A percentile compares a stretch with the other conserved stretches of the same genome.
These are phyloP conservation scores for Pleurotus djamor DNA, from an alignment of 768 basidiomycete species.

Conservation along the genomic window DNA sequence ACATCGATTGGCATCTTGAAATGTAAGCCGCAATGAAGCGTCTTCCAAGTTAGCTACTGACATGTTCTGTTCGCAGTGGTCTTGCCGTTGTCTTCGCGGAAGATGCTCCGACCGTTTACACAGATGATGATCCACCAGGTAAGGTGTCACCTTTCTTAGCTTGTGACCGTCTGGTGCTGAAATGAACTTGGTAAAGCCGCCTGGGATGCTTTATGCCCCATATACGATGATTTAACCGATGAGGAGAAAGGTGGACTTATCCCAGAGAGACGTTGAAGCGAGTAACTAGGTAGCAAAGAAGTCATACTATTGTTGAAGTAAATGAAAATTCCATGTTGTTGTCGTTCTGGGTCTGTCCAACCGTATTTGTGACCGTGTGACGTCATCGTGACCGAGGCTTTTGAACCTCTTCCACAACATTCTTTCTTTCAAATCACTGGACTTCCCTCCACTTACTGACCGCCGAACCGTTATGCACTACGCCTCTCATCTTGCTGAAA, in stretches of 20 bases:
- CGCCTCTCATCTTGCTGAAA: too few species aligned
- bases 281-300: background rate
- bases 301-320: background rate
- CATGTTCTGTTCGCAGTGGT: slow-evolving; percentile 8
- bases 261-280: background rate
- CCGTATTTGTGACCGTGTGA: too few species aligned
- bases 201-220: slow-evolving; percentile 27
- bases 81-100: slow-evolving; percentile 26
- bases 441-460: too few species aligned
- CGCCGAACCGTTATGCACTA: too few species aligned
- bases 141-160: background rate
- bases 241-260: slow-evolving; percentile 2
- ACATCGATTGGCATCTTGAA: slow-evolving; percentile 54
- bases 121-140: slow-evolving; percentile 16
- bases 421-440: too few species aligned
- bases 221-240: slow-evolving; percentile 15
- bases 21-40: slow-evolving; percentile 20
- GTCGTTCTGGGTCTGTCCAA: too few species aligned
- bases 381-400: too few species aligned
- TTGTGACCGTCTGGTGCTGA: background rate
- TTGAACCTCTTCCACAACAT: too few species aligned
- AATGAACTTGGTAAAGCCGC: slow-evolving; percentile 9
- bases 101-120: slow-evolving; percentile 10
- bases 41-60: background rate
- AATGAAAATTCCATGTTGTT: too few species aligned